Conservation (phyloP, 345 rosid genomes). For the Abelmoschus esculentus region DNA sequence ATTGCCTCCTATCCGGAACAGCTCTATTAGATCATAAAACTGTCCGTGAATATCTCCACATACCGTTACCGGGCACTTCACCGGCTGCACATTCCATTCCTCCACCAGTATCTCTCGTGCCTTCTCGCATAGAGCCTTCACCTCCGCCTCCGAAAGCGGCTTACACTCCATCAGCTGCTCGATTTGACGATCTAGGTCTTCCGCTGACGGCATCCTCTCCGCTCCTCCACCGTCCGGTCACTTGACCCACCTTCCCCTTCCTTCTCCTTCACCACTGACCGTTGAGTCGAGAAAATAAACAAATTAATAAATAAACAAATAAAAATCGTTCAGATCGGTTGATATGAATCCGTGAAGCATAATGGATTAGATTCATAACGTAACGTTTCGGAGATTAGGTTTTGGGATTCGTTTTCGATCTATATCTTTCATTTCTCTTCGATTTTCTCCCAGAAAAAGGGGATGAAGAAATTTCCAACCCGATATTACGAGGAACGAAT, state of each 20-base stretch:
- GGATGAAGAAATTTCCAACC: background rate
- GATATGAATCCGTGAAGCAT: background rate
- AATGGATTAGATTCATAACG: constrained; percentile 10
- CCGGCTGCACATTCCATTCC: constrained; percentile 99
- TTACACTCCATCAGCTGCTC: constrained; percentile 97
- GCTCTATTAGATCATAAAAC: constrained; percentile 95
- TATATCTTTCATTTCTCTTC: constrained; percentile 24
- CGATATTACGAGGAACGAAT: background rate
- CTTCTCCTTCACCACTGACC: background rate
- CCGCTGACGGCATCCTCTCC: constrained; percentile 67
- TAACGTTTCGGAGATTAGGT: constrained; percentile 15
- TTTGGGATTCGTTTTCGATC: constrained; percentile 8
- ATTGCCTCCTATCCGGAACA: constrained; percentile 86
- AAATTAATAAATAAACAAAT: too few species aligned
- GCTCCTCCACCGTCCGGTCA: constrained; percentile 4
- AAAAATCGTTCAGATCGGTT: constrained; percentile 8
- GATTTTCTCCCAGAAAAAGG: background rate
- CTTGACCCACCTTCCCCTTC: too few species aligned
- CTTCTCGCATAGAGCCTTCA: constrained; percentile 84
- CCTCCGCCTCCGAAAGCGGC: constrained; percentile 80
- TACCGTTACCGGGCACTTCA: constrained; percentile 95
- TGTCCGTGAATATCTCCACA: constrained; percentile 99
- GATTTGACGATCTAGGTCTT: constrained; percentile 98
- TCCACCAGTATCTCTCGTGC: constrained; percentile 92
- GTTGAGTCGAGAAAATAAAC: too few species aligned